phyloP scores from a whole-genome alignment of 2,329 filamentous ascomycete species.

The Fusarium sp. region DNA sequence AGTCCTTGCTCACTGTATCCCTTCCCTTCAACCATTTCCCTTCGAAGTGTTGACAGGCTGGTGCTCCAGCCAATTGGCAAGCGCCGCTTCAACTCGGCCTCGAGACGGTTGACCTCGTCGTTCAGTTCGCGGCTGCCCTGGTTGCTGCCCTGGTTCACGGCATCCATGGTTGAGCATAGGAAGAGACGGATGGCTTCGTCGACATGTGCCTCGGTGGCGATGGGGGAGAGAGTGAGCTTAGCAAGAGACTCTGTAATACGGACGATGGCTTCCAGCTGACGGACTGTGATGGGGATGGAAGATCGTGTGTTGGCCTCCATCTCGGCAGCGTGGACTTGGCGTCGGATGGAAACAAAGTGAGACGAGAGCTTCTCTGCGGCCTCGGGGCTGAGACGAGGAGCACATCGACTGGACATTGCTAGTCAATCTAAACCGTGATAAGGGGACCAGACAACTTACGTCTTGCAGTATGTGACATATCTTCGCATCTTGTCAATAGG shows the following conservation, averaged over 20 bases:
- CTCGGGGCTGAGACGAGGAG: conserved; percentile 88
- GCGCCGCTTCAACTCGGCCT: conserved; percentile 87
- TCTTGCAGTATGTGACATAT: conserved; percentile 97
- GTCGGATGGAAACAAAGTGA: conserved; percentile 95
- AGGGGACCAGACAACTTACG: conserved; percentile 66
- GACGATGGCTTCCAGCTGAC: conserved; percentile 96
- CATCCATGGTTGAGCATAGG: conserved; percentile 97
- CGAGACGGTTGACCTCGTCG: conserved; percentile 87
- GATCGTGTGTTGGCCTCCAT: conserved; percentile 90
- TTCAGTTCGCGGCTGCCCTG: conserved; percentile 89
- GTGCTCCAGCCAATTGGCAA: conserved; percentile 97
- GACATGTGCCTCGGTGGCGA: conserved; percentile 91
- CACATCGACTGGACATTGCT: conserved; percentile 76
- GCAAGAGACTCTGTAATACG: conserved; percentile 97
- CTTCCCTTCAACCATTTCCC: conserved; percentile 92
- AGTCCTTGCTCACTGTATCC: conserved; percentile 90
- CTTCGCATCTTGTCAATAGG: conserved; percentile 96
- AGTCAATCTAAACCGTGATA: conserved; percentile 33
- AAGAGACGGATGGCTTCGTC: conserved; percentile 98
- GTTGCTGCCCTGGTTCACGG: conserved; percentile 88
- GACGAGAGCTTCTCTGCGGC: conserved; percentile 96
- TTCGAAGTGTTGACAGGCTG: conserved; percentile 83
- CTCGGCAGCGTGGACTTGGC: conserved; percentile 92
- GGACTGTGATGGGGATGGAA: conserved; percentile 96
- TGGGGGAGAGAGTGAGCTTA: conserved; percentile 86